A percentile compares a stretch with the other conserved stretches of the same genome.
These are phyloP conservation scores for Phialocephala subalpina DNA, from an alignment of 2,329 filamentous ascomycete species.

Conservation along the genomic window DNA sequence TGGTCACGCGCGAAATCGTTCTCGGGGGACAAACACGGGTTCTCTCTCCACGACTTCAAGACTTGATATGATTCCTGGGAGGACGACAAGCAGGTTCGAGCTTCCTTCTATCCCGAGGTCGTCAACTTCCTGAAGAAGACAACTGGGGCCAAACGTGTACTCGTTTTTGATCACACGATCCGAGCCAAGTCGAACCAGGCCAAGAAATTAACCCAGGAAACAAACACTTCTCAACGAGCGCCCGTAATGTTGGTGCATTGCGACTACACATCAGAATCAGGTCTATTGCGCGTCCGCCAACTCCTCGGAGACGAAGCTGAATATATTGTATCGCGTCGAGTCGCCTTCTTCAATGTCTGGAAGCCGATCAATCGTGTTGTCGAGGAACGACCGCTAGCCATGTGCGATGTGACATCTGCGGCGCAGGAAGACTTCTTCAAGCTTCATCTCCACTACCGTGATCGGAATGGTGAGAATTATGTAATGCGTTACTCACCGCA, in stretches of 20 bases:
- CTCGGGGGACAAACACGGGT: conserved; percentile 26
- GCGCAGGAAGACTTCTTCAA: conserved; percentile 29
- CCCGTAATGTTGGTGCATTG: conserved; percentile 31
- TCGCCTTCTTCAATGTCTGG: conserved; percentile 33
- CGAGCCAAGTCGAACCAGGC: conserved; percentile 26
- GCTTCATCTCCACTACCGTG: conserved; percentile 26
- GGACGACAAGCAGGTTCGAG: conserved; percentile 21
- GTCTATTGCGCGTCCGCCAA: conserved; percentile 21
- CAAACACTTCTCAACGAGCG: conserved; percentile 24
- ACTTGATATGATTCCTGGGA: conserved; percentile 24
- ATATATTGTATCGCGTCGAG: conserved; percentile 25
- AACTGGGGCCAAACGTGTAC: conserved; percentile 25
- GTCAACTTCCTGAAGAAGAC: conserved; percentile 27
- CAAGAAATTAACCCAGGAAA: conserved; percentile 29
- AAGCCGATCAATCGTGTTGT: conserved; percentile 25
- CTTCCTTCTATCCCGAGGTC: conserved; percentile 28
- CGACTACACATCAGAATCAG: conserved; percentile 28
- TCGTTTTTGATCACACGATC: conserved; percentile 27
- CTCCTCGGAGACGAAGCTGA: conserved; percentile 24
- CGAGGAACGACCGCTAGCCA: conserved; percentile 28
- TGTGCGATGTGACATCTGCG: conserved; percentile 29
- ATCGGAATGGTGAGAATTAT: conserved; percentile 31
- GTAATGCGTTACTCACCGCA: conserved; percentile 25
- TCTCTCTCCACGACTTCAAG: conserved; percentile 26
- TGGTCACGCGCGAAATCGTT: conserved; percentile 21